Conservation (phyloP, 768 basidiomycete genomes). For the Hemileccinum impolitum region DNA sequence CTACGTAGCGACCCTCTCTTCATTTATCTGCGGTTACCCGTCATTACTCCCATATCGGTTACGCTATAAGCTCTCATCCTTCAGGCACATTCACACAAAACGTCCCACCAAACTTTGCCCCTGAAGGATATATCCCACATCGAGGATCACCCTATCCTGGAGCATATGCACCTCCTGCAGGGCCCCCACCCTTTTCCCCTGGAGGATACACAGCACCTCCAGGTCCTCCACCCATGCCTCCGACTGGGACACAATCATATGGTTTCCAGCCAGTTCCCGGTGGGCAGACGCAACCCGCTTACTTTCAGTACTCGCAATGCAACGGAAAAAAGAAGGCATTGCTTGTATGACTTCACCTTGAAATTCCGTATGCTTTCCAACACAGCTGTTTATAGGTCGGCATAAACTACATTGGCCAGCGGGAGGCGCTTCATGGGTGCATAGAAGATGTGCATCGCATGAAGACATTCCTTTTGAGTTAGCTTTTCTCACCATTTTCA, state of each 20-base stretch:
- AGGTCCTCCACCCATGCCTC: conserved; percentile 50
- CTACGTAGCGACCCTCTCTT: not conserved
- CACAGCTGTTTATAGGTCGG: conserved; percentile 57
- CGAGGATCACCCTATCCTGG: conserved; percentile 12
- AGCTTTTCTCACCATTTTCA: conserved; percentile 19
- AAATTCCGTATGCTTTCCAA: not conserved
- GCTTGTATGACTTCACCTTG: conserved; percentile 49
- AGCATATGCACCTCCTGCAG: conserved; percentile 13
- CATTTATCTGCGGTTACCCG: conserved; percentile 29
- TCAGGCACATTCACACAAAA: conserved; percentile 4
- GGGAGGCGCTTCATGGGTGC: conserved; percentile 73
- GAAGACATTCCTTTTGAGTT: conserved; percentile 68
- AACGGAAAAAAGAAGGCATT: conserved; percentile 86
- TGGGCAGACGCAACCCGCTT: conserved; percentile 51
- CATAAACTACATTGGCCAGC: conserved; percentile 78
- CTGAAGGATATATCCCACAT: conserved; percentile 23
- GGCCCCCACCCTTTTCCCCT: conserved; percentile 3
- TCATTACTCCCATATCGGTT: conserved; percentile 38
- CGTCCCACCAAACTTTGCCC: conserved; percentile 3
- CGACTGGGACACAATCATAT: conserved; percentile 56
- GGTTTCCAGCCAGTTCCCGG: conserved; percentile 54
- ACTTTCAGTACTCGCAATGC: conserved; percentile 88
- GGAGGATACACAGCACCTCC: conserved; percentile 15
- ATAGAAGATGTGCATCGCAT: conserved; percentile 90
- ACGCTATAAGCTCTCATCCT: conserved; percentile 9